Conservation (phyloP, 139 green algal species). For the Nannochloris sp. region DNA sequence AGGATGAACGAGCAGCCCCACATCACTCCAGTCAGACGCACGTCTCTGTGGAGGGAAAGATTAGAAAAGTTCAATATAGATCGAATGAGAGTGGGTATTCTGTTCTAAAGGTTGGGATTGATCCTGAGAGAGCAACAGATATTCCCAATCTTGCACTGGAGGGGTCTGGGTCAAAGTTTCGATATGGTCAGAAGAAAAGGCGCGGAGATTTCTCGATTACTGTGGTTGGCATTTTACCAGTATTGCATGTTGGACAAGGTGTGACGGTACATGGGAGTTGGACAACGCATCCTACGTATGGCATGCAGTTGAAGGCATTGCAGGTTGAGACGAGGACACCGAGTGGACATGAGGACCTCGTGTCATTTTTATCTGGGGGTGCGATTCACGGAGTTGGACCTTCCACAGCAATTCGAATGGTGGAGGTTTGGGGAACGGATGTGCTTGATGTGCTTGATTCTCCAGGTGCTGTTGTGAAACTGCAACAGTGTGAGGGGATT, state of each 20-base stretch:
- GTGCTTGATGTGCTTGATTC: constrained; percentile 26
- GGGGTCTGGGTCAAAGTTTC: background rate
- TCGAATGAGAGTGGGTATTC: constrained; percentile 29
- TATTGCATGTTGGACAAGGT: constrained; percentile 22
- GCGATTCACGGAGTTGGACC: constrained; percentile 33
- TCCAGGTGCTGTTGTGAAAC: constrained; percentile 9
- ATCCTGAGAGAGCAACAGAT: background rate
- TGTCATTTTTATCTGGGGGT: constrained; percentile 25
- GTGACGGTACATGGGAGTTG: constrained; percentile 28
- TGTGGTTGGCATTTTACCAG: constrained; percentile 28
- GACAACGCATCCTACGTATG: constrained; percentile 32
- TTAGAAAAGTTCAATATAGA: constrained; percentile 28
- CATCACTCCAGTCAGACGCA: background rate
- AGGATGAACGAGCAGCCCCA: no score
- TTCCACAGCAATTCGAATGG: constrained; percentile 21
- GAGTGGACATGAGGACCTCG: constrained; percentile 10
- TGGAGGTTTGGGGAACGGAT: constrained; percentile 13
- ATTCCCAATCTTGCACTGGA: background rate
- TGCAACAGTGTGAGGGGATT: constrained; percentile 16
- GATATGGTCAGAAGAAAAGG: background rate
- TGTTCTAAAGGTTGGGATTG: constrained; percentile 21
- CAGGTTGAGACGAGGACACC: constrained; percentile 9
- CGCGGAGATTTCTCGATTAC: constrained; percentile 2
- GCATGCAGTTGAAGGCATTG: constrained; percentile 19
- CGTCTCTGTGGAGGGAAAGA: constrained; percentile 16